Evolutionary conservation across 2,329 filamentous ascomycete species (phyloP), one percentile per base, ranked within the genome.

Genomic region (Ceratocystis destructans): DNA sequence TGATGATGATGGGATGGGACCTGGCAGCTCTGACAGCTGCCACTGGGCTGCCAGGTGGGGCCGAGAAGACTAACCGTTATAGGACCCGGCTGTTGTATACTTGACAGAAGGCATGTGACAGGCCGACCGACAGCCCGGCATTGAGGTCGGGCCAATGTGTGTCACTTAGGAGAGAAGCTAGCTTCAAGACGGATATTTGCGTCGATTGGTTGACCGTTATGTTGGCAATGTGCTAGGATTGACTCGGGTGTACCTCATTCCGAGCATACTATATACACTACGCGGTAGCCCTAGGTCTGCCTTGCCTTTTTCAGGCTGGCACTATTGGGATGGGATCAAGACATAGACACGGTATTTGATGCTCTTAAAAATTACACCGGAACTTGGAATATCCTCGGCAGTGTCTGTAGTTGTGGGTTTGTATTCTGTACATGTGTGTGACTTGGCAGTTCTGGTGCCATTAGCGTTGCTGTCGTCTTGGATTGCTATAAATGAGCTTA

Each of bases 281-380:
- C 37, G 10, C 10, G 37, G 37, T 41, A 15, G 20, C 73, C 71
- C 66, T 63, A 70, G 17, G 50, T 17, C 20, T 44, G 46, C 33
- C 12, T 37, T 17, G 22, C 45, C 31, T 17, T 50, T 41, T 17
- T 28, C 22, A 25, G 22, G 7, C 15, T 17, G 15, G 61, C 46
- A 12, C 22, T 15, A 28, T 28, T 28, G 10, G 10, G 15, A 59
- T 7, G 53, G 2, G 28, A 17, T 59, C 25, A 17, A 59, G 25
- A 25, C 53, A 59, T 59, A 59, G 33, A 17, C 53, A 59, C 28
- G 6, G 53, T 37, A 15, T 53, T 10, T 8, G 15, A 28, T 25
- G 48, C 25, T 53, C 12, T 53, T 12, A 28, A 4, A 15, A 53
- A 31, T n/a, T 33, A 17, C 33, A 31, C 53, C 53, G 28, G 22